phyloP scores from a whole-genome alignment of 1,284 basidiomycete genomes.

The Marasmius fiardii region DNA sequence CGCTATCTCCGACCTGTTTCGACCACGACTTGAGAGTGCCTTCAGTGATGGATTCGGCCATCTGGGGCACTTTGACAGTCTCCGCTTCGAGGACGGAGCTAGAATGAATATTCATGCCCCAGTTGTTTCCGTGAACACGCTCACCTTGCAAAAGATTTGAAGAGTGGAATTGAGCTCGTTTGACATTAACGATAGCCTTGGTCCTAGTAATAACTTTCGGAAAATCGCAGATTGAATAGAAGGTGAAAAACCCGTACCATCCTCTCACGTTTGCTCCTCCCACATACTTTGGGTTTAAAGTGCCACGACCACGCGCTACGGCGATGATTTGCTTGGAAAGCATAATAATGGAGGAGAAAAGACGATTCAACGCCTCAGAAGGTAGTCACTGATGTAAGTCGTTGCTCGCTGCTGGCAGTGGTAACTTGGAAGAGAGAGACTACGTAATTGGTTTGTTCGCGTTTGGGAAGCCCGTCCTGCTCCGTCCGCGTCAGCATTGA shows the following conservation, averaged over 20 bases:
- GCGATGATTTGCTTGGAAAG: slow-evolving; percentile 69
- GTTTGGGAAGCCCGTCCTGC: not conserved
- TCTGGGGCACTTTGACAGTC: slow-evolving; percentile 95
- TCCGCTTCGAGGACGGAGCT: slow-evolving; percentile 48
- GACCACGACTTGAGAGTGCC: slow-evolving; percentile 95
- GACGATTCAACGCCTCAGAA: slow-evolving; percentile 9
- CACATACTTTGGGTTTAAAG: slow-evolving; percentile 37
- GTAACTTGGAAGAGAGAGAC: not conserved
- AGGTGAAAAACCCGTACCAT: slow-evolving; percentile 40
- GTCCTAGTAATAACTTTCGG: slow-evolving; percentile 32
- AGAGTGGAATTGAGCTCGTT: slow-evolving; percentile 64
- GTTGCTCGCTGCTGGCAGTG: not conserved
- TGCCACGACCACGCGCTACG: slow-evolving; percentile 58
- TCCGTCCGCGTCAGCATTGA: no score
- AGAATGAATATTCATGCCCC: slow-evolving; percentile 6
- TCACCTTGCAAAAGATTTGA: slow-evolving; percentile 66
- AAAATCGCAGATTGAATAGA: slow-evolving; percentile 2
- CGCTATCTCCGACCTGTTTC: slow-evolving; percentile 91
- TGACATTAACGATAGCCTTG: slow-evolving; percentile 40
- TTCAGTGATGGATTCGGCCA: slow-evolving; percentile 99
- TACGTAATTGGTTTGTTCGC: slow-evolving; percentile 1
- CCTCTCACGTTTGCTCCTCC: slow-evolving; percentile 37
- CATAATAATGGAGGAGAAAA: slow-evolving; percentile 36
- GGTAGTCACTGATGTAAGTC: not conserved
- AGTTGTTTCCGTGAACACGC: slow-evolving; percentile 17